Percentiles rank a stretch among this genome's conserved stretches.
Evolutionary conservation across 441 rosid genomes (phyloP).

Genomic region (Eutrema salsugineum): DNA sequence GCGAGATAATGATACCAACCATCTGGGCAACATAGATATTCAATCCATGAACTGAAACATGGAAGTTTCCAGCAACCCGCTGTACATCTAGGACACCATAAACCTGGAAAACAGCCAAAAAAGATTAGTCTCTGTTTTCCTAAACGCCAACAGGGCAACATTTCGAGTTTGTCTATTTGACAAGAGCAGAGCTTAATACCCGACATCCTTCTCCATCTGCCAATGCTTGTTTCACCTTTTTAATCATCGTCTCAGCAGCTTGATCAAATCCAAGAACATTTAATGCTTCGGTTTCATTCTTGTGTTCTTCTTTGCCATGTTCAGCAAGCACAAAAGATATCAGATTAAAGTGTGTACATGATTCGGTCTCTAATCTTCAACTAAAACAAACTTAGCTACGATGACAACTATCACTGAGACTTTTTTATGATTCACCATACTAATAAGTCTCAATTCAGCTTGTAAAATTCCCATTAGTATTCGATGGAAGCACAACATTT

Average conservation of each 20-base stretch:
- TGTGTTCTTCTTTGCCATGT: slow-evolving; percentile 62
- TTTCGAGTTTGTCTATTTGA: background rate
- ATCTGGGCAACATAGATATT: slow-evolving; percentile 92
- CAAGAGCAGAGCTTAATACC: slow-evolving; percentile 44
- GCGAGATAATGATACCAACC: slow-evolving; percentile 43
- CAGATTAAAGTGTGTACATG: background rate
- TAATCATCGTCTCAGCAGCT: slow-evolving; percentile 80
- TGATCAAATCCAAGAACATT: slow-evolving; percentile 68
- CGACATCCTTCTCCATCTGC: slow-evolving; percentile 91
- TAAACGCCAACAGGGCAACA: background rate
- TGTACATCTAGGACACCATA: slow-evolving; percentile 95
- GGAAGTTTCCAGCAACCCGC: slow-evolving; percentile 99
- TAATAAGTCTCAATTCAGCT: background rate
- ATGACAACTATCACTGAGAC: slow-evolving; percentile 18
- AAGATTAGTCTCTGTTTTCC: background rate
- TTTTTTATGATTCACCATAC: background rate
- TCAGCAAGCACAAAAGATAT: slow-evolving; percentile 31
- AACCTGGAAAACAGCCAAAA: slow-evolving; percentile 49
- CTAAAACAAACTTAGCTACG: background rate
- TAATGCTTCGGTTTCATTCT: slow-evolving; percentile 45
- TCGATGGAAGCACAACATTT: background rate
- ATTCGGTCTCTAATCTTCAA: background rate
- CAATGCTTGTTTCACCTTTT: slow-evolving; percentile 90
- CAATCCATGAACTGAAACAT: slow-evolving; percentile 92
- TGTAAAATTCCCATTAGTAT: background rate